Evolutionary conservation across 768 basidiomycete genomes (phyloP).

Genomic region (Leucogyrophana mollusca): DNA sequence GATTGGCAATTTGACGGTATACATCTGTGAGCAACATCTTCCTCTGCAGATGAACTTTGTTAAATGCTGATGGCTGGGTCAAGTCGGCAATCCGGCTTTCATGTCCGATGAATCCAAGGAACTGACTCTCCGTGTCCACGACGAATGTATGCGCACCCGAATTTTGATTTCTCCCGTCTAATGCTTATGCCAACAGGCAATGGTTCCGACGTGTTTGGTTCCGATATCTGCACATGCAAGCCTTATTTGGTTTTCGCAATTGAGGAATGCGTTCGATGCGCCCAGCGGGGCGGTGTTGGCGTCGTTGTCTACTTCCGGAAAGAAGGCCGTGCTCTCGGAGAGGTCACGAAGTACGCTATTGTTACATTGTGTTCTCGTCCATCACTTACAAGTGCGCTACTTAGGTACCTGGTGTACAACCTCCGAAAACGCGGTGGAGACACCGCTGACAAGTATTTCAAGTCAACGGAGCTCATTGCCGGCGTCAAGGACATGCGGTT

Average conservation of each 20-base stretch:
- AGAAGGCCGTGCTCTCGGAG: constrained; percentile 90
- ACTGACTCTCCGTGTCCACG: constrained; percentile 86
- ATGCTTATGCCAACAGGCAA: constrained; percentile 56
- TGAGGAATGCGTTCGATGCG: constrained; percentile 86
- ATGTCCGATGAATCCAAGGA: constrained; percentile 75
- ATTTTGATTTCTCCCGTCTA: background rate
- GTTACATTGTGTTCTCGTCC: background rate
- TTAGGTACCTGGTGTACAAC: constrained; percentile 92
- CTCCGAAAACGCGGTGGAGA: constrained; percentile 94
- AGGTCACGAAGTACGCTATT: constrained; percentile 77
- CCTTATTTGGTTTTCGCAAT: constrained; percentile 93
- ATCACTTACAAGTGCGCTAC: background rate
- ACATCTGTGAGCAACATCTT: constrained; percentile 64
- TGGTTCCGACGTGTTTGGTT: constrained; percentile 95
- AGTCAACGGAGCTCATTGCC: constrained; percentile 88
- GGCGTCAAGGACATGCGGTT: constrained; percentile 98
- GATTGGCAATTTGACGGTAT: constrained; percentile 87
- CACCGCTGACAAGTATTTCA: constrained; percentile 91
- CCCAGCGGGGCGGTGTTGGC: constrained; percentile 85
- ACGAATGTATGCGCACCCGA: constrained; percentile 68
- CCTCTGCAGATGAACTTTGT: constrained; percentile 1
- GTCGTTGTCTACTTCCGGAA: constrained; percentile 94
- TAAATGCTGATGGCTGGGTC: background rate
- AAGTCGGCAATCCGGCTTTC: constrained; percentile 83
- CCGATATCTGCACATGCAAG: constrained; percentile 90